Evolutionary conservation across 768 basidiomycete species (phyloP), one percentile per base, ranked within the genome.

Genomic region (Ramaria sp.): DNA sequence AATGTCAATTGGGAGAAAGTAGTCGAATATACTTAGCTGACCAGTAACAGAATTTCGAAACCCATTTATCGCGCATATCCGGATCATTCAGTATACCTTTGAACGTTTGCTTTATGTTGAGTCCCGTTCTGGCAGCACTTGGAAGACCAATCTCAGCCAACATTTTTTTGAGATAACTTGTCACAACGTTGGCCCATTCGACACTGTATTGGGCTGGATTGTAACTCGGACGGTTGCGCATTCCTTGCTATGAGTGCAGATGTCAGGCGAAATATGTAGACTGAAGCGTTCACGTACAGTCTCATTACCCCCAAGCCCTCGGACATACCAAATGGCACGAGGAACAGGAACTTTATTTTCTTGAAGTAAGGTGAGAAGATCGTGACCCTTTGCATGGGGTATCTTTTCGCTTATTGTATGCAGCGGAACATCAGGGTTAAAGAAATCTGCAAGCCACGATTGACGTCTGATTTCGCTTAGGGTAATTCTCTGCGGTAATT

Each of bases 251-350:
- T 30, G 34, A 38, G 16, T n/a, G 18, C 25, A 22, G 34, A 20
- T 15, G 18, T 49, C 13, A n/a, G 22, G 45, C 6, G 24, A 25
- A 36, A 38, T 9, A 48, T 30, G 48, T 22, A 27, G 30, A n/a
- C 22, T n/a, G 22, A 43, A 48, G 48, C 42, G 30, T 43, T 34
- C 32, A 56, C 70, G 44, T 63, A 88, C 88, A 48, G 85, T 88
- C 68, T 93, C 90, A 60, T 91, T 90, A 18, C 84, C 88, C 24
- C 90, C 90, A 61, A 90, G 80, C 3, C 90, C 88, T 18, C 89
- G 78, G 25, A 92, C 71, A 63, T 91, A 87, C 90, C 90, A 93
- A 6, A 91, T 80, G 3, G 90, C 90, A 43, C 90, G 77, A 1
- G 84, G 75, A 32, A 89, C 84, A 5, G 83, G 84, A 25, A 92